These are phyloP conservation scores for Ceratocystis eucalypticola DNA, from an alignment of 2,329 filamentous ascomycete genomes.

Conservation along the genomic window DNA sequence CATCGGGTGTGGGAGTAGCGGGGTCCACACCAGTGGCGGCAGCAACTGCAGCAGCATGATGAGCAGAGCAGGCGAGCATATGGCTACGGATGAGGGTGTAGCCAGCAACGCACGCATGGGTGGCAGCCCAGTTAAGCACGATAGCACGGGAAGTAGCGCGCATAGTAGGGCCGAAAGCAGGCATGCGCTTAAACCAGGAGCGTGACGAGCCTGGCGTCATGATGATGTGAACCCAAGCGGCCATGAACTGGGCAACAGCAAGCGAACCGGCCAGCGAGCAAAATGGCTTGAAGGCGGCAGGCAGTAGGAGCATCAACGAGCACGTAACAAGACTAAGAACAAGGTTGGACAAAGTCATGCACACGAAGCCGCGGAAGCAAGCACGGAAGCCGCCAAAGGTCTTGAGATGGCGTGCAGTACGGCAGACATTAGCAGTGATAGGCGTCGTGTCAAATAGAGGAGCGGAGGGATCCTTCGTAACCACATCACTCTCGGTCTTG, in stretches of 20 bases:
- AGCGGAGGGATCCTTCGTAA: conserved; percentile 24
- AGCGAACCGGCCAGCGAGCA: conserved; percentile 41
- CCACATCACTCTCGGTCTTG: conserved; percentile 23
- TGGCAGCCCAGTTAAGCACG: conserved; percentile 45
- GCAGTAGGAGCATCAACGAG: conserved; percentile 21
- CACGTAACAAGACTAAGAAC: conserved; percentile 32
- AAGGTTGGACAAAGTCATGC: conserved; percentile 32
- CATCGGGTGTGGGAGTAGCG: conserved; percentile 20
- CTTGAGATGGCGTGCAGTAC: conserved; percentile 42
- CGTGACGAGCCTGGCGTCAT: conserved; percentile 55
- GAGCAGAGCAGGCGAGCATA: conserved; percentile 26
- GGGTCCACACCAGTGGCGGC: conserved; percentile 19
- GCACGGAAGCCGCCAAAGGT: conserved; percentile 45
- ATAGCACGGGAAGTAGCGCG: conserved; percentile 56
- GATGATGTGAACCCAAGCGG: conserved; percentile 76
- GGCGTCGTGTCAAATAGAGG: conserved; percentile 27
- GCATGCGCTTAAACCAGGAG: conserved; percentile 56
- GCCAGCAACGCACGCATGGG: conserved; percentile 36
- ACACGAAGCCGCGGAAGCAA: conserved; percentile 56
- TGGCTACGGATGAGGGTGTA: conserved; percentile 32
- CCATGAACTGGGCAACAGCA: conserved; percentile 45
- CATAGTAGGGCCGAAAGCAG: conserved; percentile 49
- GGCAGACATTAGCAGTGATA: conserved; percentile 39
- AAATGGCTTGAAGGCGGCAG: conserved; percentile 28
- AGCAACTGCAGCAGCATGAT: conserved; percentile 29